A percentile compares a stretch with the other conserved stretches of the same genome.
These are phyloP conservation scores for Thalia dealbata DNA, from an alignment of 176 grass and related monocot species.

Conservation along the genomic window DNA sequence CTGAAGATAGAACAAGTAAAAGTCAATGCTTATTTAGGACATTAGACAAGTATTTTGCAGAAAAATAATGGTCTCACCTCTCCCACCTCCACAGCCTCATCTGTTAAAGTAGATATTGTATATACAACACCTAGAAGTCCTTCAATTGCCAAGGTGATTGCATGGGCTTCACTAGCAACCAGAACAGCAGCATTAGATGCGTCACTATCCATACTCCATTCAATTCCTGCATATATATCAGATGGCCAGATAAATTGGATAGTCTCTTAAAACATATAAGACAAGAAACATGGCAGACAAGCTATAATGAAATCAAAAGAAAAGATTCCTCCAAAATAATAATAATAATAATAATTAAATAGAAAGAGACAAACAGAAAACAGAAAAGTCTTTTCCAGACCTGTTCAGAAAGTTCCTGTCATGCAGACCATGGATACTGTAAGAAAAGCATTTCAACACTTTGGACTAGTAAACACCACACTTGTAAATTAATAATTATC, in stretches of 20 bases:
- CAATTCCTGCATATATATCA: slow-evolving; percentile 49
- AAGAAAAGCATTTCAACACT: neutral
- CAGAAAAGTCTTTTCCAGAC: neutral
- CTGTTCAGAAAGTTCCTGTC: neutral
- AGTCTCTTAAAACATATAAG: slow-evolving; percentile 5
- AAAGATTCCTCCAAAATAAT: too few species aligned
- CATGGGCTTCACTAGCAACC: slow-evolving; percentile 97
- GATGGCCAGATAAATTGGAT: too few species aligned
- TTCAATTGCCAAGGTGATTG: slow-evolving; percentile 88
- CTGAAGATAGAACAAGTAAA: slow-evolving; percentile 34
- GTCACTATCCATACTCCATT: slow-evolving; percentile 99
- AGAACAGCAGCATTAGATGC: slow-evolving; percentile 95
- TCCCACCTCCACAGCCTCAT: slow-evolving; percentile 81
- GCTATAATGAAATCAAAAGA: neutral
- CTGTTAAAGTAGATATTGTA: slow-evolving; percentile 92
- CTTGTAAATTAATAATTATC: too few species aligned
- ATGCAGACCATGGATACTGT: neutral
- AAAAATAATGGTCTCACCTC: slow-evolving; percentile 46
- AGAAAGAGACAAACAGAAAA: neutral
- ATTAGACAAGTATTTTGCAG: neutral
- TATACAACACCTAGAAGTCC: slow-evolving; percentile 96
- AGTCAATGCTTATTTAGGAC: slow-evolving; percentile 18
- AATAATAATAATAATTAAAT: too few species aligned
- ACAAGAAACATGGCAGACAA: neutral
- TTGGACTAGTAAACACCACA: too few species aligned